phyloP scores from a whole-genome alignment of 495 filamentous ascomycete genomes.

The Parmelia sp. region DNA sequence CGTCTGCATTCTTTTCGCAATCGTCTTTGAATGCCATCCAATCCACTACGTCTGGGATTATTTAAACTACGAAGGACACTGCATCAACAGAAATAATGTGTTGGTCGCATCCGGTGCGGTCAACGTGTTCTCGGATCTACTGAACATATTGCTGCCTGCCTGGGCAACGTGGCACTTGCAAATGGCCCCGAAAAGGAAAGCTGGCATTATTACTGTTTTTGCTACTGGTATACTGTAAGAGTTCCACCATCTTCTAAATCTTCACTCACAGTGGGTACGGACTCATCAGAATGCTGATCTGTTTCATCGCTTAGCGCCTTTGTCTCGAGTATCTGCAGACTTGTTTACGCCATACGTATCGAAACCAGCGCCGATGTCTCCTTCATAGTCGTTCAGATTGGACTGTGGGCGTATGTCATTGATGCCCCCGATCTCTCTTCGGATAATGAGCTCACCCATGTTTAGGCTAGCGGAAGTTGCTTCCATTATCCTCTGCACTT shows the following conservation, averaged over 20 bases:
- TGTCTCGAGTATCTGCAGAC: constrained; percentile 20
- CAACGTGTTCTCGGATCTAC: constrained; percentile 22
- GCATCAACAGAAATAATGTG: constrained; percentile 4
- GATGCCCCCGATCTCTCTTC: no score
- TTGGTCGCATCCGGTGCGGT: constrained; percentile 9
- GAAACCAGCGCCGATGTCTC: neutral
- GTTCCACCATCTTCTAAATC: neutral
- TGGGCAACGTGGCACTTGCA: constrained; percentile 25
- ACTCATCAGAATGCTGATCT: neutral
- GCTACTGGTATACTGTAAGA: constrained; percentile 12
- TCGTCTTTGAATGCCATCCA: constrained; percentile 25
- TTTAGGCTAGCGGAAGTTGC: constrained; percentile 13
- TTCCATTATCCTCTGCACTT: constrained; percentile 16
- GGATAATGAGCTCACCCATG: neutral
- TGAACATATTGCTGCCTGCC: constrained; percentile 15
- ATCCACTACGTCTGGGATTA: constrained; percentile 14
- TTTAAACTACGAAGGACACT: neutral
- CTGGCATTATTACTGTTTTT: constrained; percentile 13
- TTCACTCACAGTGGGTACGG: neutral
- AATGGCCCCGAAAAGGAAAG: constrained; percentile 16
- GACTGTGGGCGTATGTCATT: constrained; percentile 9
- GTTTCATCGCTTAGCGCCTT: constrained; percentile 8
- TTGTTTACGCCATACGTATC: constrained; percentile 4
- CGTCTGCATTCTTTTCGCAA: constrained; percentile 12
- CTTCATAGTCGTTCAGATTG: constrained; percentile 3